Percentiles rank a stretch among this genome's conserved stretches.
These are phyloP conservation scores for Globisporangium orthogonon DNA, from an alignment of 352 stramenopile genomes.

Conservation along the genomic window DNA sequence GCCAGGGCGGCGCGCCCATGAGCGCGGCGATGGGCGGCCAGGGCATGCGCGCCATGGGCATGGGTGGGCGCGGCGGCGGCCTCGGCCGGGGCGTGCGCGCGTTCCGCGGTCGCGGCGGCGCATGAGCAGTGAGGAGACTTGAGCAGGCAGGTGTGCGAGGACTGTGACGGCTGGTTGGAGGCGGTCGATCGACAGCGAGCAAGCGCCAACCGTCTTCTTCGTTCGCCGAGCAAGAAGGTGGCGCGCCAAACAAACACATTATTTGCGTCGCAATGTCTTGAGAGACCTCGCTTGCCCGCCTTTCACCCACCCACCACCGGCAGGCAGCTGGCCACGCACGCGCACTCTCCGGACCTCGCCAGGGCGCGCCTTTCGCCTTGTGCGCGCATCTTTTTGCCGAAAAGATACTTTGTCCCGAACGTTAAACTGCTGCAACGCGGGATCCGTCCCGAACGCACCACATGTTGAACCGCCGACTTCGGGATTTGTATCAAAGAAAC, in stretches of 20 bases:
- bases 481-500: conserved; percentile 2
- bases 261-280: conserved; percentile 1
- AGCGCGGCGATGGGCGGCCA: conserved; percentile 88
- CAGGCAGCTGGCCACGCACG: background rate
- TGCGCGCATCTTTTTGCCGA: background rate
- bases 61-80: conserved; percentile 61
- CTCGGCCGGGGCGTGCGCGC: conserved; percentile 74
- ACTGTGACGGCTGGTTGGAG: no score
- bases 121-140: conserved; percentile 27
- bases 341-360: background rate
- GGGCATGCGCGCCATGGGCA: conserved; percentile 88
- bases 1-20: conserved; percentile 60
- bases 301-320: background rate
- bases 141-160: background rate
- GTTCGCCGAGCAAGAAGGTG: background rate
- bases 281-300: no score
- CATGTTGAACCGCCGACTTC: background rate
- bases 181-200: no score
- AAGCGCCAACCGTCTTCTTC: background rate
- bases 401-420: background rate
- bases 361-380: background rate
- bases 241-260: conserved; percentile 2
- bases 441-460: background rate
- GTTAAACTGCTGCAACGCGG: background rate
- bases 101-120: conserved; percentile 72